Percentiles rank a stretch among this genome's conserved stretches.
Evolutionary conservation across 331 rosid genomes (phyloP).

Genomic region (Erythrophleum ivorense): DNA sequence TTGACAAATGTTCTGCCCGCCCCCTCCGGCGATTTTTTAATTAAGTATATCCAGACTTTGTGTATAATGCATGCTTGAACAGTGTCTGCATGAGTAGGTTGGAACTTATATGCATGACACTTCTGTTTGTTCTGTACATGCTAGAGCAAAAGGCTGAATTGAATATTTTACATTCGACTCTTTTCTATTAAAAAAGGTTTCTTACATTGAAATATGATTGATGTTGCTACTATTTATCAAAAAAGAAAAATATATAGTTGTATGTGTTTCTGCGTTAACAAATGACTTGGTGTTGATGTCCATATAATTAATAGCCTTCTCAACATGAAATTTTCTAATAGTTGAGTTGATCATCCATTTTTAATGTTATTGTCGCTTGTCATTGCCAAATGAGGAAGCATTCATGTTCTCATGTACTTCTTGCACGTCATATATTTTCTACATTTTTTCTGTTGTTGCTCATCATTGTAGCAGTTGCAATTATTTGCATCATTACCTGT

Average conservation of each 20-base stretch:
- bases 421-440: not conserved
- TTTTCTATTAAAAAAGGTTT: not conserved
- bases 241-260: not conserved
- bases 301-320: not conserved
- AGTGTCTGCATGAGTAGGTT: too few species aligned
- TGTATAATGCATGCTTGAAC: not conserved
- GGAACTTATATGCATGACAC: not conserved
- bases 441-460: not conserved
- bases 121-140: not conserved
- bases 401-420: not conserved
- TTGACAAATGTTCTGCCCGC: not conserved
- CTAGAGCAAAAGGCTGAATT: not conserved
- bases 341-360: not conserved
- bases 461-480: slow-evolving; percentile 17
- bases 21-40: not conserved
- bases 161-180: not conserved
- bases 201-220: not conserved
- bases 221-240: not conserved
- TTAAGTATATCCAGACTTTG: not conserved
- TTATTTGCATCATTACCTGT: slow-evolving; percentile 9
- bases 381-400: slow-evolving; percentile 10
- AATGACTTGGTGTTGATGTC: not conserved
- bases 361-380: not conserved
- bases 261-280: not conserved
- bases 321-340: not conserved